Evolutionary conservation across 108 stramenopile species (phyloP), one percentile per base, ranked within the genome.

Genomic region (Cylindrotheca fusiformis): DNA sequence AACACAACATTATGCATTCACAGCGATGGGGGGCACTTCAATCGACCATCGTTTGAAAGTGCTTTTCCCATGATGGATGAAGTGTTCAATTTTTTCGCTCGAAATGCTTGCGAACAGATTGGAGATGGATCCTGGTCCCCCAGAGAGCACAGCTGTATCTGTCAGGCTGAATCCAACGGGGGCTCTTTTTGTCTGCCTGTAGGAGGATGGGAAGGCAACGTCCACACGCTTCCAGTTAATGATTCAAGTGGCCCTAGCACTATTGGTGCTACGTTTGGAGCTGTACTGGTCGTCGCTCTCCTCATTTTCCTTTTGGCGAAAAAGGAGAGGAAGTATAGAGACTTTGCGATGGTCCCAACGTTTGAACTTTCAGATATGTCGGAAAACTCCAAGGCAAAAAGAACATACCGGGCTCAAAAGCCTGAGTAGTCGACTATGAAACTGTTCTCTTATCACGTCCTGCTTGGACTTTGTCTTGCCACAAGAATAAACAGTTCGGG

Each of bases 1-100:
- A 81, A 81, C 50, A 71, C 67, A 8, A 77, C 80, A 3, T 62
- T 66, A 27, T 81, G 80, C 48, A 47, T 74, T 25, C 55, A 81
- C 56, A 30, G 17, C 31, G 51, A 66, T 4, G 63, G 49, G 14
- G 76, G 73, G 44, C 80, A 81, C 60, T 81, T 81, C 50, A 81
- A 77, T 50, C 55, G 41, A 17, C 68, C 65, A 4, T 65, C 67
- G 31, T 81, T 81, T 57, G 65, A 33, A 21, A 27, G 26, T n/a
- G 63, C 72, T 10, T 80, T 80, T 58, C 72, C 75, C 2, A 73
- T 77, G 64, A 23, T 32, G 12, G 45, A 73, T 10, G 65, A 67
- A 30, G 62, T 77, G 45, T 60, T 65, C 28, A 72, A 76, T 23
- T 80, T 80, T 57, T 80, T 80, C 69, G 72, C 79, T 17, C 55